phyloP scores from a whole-genome alignment of 768 basidiomycete genomes.

The Suillus brevipes region DNA sequence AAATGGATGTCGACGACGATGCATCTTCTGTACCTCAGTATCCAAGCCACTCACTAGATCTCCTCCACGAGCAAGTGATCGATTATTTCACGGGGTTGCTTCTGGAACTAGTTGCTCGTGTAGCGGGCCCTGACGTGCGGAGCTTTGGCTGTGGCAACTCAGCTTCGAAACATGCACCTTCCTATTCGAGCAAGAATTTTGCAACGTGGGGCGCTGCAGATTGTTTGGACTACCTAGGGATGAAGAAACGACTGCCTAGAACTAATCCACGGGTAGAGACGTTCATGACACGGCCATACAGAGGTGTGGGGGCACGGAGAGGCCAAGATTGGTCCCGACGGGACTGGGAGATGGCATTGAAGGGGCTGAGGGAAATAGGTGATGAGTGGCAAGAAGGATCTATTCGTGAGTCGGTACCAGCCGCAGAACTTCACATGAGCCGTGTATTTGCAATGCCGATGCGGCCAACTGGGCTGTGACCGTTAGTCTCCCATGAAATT shows the following conservation, averaged over 20 bases:
- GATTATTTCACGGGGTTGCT: constrained; percentile 68
- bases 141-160: constrained; percentile 32
- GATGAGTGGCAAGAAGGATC: constrained; percentile 51
- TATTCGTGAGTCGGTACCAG: constrained; percentile 50
- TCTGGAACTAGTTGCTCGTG: constrained; percentile 53
- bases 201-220: constrained; percentile 54
- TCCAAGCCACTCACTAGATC: constrained; percentile 61
- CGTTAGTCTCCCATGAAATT: neutral
- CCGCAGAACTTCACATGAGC: constrained; percentile 49
- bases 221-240: constrained; percentile 56
- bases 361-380: constrained; percentile 48
- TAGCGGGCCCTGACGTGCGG: constrained; percentile 49
- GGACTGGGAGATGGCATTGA: constrained; percentile 62
- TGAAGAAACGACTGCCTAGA: constrained; percentile 34
- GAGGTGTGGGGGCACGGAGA: constrained; percentile 52
- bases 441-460: constrained; percentile 48
- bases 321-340: constrained; percentile 74
- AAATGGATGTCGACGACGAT: constrained; percentile 68
- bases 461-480: constrained; percentile 40
- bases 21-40: constrained; percentile 22
- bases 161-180: constrained; percentile 59
- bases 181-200: constrained; percentile 43
- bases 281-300: constrained; percentile 53
- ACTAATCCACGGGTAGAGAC: constrained; percentile 49
- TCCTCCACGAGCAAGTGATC: constrained; percentile 66